Conservation (phyloP, 31 red algal species). For the Asparagopsis taxiformis region DNA sequence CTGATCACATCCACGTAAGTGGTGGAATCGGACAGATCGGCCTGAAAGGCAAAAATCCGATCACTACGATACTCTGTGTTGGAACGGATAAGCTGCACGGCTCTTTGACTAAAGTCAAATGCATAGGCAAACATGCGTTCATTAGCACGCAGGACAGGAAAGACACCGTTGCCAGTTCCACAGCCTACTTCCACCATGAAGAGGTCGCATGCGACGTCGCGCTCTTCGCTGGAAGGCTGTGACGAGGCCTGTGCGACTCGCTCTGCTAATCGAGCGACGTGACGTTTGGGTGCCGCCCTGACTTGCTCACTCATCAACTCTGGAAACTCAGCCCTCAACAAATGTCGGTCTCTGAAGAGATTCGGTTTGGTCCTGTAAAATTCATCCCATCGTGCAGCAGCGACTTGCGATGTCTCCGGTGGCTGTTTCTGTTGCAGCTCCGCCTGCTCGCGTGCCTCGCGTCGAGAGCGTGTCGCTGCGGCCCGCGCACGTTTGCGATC, state of each 20-base stretch:
- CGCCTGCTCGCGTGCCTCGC: background rate
- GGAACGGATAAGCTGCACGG: slow-evolving; percentile 37
- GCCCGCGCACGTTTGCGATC: slow-evolving; percentile 37
- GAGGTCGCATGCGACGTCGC: background rate
- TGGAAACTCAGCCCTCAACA: slow-evolving; percentile 77
- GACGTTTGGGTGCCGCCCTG: slow-evolving; percentile 7
- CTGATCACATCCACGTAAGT: slow-evolving; percentile 21
- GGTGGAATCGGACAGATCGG: slow-evolving; percentile 38
- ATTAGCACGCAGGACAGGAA: slow-evolving; percentile 91
- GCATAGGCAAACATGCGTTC: slow-evolving; percentile 74
- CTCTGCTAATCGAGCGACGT: slow-evolving; percentile 29
- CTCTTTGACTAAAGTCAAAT: slow-evolving; percentile 71
- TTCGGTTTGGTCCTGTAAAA: slow-evolving; percentile 77
- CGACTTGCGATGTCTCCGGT: slow-evolving; percentile 15
- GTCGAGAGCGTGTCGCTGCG: slow-evolving; percentile 36
- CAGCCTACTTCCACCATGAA: slow-evolving; percentile 81
- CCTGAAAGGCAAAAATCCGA: slow-evolving; percentile 66
- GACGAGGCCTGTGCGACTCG: background rate
- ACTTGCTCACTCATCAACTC: slow-evolving; percentile 61
- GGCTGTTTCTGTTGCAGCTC: background rate
- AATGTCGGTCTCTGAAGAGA: slow-evolving; percentile 91
- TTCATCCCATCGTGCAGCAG: slow-evolving; percentile 60
- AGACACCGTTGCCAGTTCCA: slow-evolving; percentile 80
- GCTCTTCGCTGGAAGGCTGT: background rate
- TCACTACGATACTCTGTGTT: slow-evolving; percentile 65